Evolutionary conservation across 768 basidiomycete species (phyloP), one percentile per base, ranked within the genome.

Genomic region (Fomitopsis pulvina): DNA sequence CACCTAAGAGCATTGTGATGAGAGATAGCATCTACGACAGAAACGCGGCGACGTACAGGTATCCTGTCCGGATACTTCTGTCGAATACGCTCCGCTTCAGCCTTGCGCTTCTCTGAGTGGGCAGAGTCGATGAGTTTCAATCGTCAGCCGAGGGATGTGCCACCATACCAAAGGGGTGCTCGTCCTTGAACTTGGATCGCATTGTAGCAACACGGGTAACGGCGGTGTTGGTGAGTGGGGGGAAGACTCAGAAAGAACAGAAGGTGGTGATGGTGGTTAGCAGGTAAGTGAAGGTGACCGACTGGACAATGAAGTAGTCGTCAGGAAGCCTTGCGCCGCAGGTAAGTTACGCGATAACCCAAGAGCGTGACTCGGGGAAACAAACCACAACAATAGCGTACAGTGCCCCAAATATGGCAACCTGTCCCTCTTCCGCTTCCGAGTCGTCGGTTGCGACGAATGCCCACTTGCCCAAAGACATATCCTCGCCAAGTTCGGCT

Each of bases 31-130:
- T 43, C 34, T 40, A 26, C n/a, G 16, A 8, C 11, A 25, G 7
- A 27, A 41, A 21, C 41, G 53, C 57, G 47, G 37, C 42, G 18
- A 80, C 92, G 59, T 53, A 97, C 95, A 34, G 95, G 95, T 66
- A 98, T 98, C 54, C 95, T 85, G 76, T 98, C 96, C 27, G 88
- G 89, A 66, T 99, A 99, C 77, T 99, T 99, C 80, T 94, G 90
- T 56, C 95, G 78, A 63, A 98, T 98, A 51, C 95, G 86, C 77
- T 98, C 94, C 28, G 95, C 95, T 66, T 98, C 95, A 38, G 92
- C 92, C 79, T 97, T 97, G 79, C 95, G 90, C 76, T 97, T 98
- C 83, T 96, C 95, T 97, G 45, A 45, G 26, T 8, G 32, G 18
- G 42, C 62, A 37, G 49, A 52, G 37, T 38, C 52, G 58, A 68